Evolutionary conservation across 768 basidiomycete genomes (phyloP).

Genomic region (Calvatia gigantea): DNA sequence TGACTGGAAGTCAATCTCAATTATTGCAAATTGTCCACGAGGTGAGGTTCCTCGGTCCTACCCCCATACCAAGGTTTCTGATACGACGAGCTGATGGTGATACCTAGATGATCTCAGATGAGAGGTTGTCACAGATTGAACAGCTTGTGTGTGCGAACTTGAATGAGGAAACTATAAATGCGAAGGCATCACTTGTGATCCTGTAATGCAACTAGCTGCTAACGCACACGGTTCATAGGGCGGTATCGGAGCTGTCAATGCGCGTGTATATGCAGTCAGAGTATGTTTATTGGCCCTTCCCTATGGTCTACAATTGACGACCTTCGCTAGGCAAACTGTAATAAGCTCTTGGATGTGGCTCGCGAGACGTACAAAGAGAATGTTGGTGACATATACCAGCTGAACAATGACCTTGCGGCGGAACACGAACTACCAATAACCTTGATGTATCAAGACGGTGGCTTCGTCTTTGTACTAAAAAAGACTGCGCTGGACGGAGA

Average conservation of each 20-base stretch:
- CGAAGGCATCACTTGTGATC: constrained; percentile 52
- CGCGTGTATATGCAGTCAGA: constrained; percentile 87
- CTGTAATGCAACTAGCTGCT: not conserved
- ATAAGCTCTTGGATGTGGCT: constrained; percentile 88
- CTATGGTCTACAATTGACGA: not conserved
- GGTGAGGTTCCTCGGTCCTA: constrained; percentile 39
- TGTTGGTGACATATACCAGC: constrained; percentile 77
- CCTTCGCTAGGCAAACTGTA: constrained; percentile 58
- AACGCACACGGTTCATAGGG: constrained; percentile 36
- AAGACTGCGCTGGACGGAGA: constrained; percentile 63
- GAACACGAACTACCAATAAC: constrained; percentile 62
- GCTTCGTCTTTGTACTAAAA: constrained; percentile 71
- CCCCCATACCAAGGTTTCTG: too few relatives aligned
- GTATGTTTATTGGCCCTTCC: constrained; percentile 24
- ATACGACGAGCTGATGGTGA: not conserved
- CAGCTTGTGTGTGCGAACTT: constrained; percentile 54
- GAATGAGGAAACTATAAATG: constrained; percentile 64
- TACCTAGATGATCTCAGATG: constrained; percentile 69
- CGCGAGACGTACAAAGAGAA: constrained; percentile 95
- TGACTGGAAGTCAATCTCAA: constrained; percentile 53
- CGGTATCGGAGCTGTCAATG: constrained; percentile 70
- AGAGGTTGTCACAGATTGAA: constrained; percentile 63
- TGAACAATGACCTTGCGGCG: constrained; percentile 57
- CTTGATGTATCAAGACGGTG: constrained; percentile 67
- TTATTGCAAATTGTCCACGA: constrained; percentile 61